Conservation (phyloP, 2,329 filamentous ascomycete genomes). For the Xylogone sp. region DNA sequence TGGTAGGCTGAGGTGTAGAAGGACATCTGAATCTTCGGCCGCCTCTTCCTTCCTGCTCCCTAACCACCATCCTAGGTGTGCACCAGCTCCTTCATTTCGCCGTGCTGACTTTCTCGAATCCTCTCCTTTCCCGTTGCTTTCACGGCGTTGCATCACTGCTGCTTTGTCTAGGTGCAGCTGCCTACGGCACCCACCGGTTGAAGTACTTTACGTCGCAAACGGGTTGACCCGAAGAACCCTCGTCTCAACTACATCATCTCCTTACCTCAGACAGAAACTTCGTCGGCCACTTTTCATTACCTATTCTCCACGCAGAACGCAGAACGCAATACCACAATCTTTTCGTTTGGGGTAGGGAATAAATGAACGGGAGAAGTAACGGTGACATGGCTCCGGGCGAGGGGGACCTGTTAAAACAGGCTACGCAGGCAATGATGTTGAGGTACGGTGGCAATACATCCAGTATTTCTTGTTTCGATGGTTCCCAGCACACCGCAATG, state of each 20-base stretch:
- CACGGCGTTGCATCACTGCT: too few relatives aligned
- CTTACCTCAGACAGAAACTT: background rate
- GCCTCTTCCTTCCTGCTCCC: background rate
- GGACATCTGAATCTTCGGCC: background rate
- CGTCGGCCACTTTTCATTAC: background rate
- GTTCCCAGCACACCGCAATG: background rate
- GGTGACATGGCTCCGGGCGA: conserved; percentile 23
- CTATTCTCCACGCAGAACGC: background rate
- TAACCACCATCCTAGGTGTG: conserved; percentile 1
- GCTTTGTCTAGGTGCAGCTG: background rate
- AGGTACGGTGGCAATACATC: conserved; percentile 25
- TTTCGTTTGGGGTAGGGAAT: too few relatives aligned
- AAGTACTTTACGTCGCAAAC: background rate
- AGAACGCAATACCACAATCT: too few relatives aligned
- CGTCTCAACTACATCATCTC: background rate
- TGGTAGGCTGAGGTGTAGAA: background rate
- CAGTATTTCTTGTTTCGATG: background rate
- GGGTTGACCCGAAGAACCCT: background rate
- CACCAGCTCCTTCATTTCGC: background rate
- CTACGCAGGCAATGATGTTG: conserved; percentile 31
- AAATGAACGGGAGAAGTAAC: background rate
- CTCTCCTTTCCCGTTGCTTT: background rate
- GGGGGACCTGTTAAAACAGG: conserved; percentile 30
- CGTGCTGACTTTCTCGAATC: too few relatives aligned
- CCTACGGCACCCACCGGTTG: background rate